Percentiles rank a stretch among this genome's conserved stretches.
phyloP scores from a whole-genome alignment of 306 rosid species.

The Castanea crenata region DNA sequence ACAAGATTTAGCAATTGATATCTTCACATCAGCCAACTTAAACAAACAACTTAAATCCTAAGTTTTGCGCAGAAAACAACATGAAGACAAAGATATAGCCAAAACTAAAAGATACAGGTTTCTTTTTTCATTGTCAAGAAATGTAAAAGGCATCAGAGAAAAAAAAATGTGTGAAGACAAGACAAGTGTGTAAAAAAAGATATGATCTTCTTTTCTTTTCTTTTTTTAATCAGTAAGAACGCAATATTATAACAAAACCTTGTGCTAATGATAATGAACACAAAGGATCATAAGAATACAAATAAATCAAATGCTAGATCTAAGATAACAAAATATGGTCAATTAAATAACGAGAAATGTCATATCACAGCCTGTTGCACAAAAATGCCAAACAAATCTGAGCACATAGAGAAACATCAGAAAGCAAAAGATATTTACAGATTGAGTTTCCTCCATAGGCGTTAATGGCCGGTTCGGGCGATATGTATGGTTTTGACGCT shows the following conservation, averaged over 20 bases:
- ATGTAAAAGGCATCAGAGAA: background rate
- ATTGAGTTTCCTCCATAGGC: slow-evolving; percentile 63
- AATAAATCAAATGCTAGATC: too few relatives aligned
- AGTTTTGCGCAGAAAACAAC: background rate
- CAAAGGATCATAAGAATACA: too few relatives aligned
- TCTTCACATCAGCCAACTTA: slow-evolving; percentile 11
- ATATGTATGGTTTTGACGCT: slow-evolving; percentile 81
- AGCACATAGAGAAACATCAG: background rate
- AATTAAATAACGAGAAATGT: background rate
- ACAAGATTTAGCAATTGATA: slow-evolving; percentile 2
- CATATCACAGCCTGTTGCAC: background rate
- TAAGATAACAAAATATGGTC: too few relatives aligned
- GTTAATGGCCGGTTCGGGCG: slow-evolving; percentile 82
- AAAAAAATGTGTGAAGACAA: background rate
- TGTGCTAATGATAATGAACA: too few relatives aligned
- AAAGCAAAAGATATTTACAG: slow-evolving; percentile 45
- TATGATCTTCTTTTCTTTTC: background rate
- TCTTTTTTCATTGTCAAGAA: background rate
- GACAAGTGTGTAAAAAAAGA: background rate
- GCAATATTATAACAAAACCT: too few relatives aligned
- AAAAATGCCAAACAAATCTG: background rate
- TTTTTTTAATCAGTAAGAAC: too few relatives aligned
- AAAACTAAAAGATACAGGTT: background rate
- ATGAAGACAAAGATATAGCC: slow-evolving; percentile 7
- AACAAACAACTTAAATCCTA: slow-evolving; percentile 11